Evolutionary conservation across 306 rosid species (phyloP), one percentile per base, ranked within the genome.

Genomic region (Vigna reflexopilosa): DNA sequence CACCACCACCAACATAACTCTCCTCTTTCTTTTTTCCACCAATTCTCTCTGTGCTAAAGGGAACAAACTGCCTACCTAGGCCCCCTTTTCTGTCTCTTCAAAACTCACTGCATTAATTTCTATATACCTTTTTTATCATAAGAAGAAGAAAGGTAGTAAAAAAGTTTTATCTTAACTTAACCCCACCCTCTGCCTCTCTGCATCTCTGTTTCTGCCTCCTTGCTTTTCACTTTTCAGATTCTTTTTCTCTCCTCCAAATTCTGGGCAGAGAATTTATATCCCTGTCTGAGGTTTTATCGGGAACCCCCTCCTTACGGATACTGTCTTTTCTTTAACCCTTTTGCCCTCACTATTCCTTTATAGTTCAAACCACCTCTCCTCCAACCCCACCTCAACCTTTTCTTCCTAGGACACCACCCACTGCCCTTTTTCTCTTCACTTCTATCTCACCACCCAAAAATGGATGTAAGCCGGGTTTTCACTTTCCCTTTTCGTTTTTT

Each of bases 241-340:
- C 88, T 79, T 45, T 45, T 45, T 45, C 50, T 45, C 50, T 45
- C 50, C 50, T 45, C 5, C 15, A 45, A 45, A 45, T 3, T 45
- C 50, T 45, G 83, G 66, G 42, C 84, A 85, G 40, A 17, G 59
- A 72, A 86, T 78, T 88, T 73, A 85, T 79, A 70, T 63, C 77
- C 80, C 80, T 72, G 70, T 76, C 78, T 71, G 40, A 74, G 77
- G 64, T 59, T 76, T 77, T 14, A 36, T 80, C 19, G 70, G 83
- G 73, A 75, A 70, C 9, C 44, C 54, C 58, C 59, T 9, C 62
- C 38, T 2, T 17, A 4, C 14, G 7, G 50, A 72, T 8, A 64
- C 6, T 42, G 68, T 67, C 69, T 50, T 49, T 66, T 48, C 1
- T 30, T n/a, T 11, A 30, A 28, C 71, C 74, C 65, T 61, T 64